These are phyloP conservation scores for Punica granatum DNA, from an alignment of 345 rosid species.

Conservation along the genomic window DNA sequence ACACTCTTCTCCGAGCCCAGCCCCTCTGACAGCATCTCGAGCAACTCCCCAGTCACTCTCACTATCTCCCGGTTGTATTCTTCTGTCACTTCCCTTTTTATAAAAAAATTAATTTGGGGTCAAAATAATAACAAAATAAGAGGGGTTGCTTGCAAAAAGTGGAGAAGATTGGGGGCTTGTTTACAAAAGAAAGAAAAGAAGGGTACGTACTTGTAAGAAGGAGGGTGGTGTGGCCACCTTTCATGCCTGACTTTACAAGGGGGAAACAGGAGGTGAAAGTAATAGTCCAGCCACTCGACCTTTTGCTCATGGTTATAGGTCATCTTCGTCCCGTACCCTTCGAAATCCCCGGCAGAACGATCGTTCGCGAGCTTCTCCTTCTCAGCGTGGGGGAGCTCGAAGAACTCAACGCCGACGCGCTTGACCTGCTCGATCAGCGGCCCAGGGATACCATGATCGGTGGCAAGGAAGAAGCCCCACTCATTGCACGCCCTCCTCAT, in stretches of 20 bases:
- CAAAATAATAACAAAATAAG: background rate
- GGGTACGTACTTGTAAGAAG: slow-evolving; percentile 21
- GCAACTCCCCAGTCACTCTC: slow-evolving; percentile 20
- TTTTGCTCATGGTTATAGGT: slow-evolving; percentile 33
- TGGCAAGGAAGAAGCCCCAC: slow-evolving; percentile 36
- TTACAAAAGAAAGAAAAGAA: background rate
- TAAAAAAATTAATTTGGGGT: background rate
- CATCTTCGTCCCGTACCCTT: slow-evolving; percentile 54
- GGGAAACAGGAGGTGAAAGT: slow-evolving; percentile 36
- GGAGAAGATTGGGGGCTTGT: background rate
- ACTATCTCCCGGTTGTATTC: slow-evolving; percentile 34
- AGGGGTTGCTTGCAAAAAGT: background rate
- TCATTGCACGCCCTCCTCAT: slow-evolving; percentile 24
- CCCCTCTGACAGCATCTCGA: slow-evolving; percentile 38
- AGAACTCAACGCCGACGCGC: slow-evolving; percentile 40
- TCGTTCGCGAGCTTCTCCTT: slow-evolving; percentile 39
- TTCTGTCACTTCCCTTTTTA: slow-evolving; percentile 45
- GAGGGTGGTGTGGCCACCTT: slow-evolving; percentile 34
- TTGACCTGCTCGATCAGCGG: slow-evolving; percentile 25
- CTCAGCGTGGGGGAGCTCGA: slow-evolving; percentile 32
- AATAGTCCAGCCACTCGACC: slow-evolving; percentile 43
- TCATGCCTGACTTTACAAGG: slow-evolving; percentile 22
- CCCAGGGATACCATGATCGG: slow-evolving; percentile 29
- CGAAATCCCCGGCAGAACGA: slow-evolving; percentile 25
- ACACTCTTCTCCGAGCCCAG: slow-evolving; percentile 28